phyloP scores from a whole-genome alignment of 2,329 filamentous ascomycete genomes.

The Pyricularia pennisetigena region DNA sequence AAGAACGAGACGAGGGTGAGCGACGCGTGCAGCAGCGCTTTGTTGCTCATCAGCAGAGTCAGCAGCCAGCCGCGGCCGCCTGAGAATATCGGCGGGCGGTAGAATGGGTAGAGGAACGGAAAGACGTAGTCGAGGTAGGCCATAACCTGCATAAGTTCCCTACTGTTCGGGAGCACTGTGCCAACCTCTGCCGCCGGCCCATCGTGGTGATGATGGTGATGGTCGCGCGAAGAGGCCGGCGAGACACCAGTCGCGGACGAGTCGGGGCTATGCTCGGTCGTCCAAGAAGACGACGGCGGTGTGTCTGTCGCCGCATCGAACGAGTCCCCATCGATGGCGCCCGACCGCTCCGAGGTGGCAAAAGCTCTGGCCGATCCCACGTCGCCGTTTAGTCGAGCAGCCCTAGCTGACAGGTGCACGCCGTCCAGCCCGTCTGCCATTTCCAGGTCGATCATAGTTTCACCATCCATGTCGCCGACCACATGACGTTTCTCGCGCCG shows the following conservation, averaged over 20 bases:
- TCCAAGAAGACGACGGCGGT: background rate
- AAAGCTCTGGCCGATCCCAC: background rate
- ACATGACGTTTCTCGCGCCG: conserved; percentile 39
- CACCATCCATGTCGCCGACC: conserved; percentile 24
- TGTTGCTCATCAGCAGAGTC: conserved; percentile 44
- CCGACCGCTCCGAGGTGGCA: background rate
- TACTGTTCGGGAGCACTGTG: conserved; percentile 10
- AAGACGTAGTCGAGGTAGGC: conserved; percentile 53
- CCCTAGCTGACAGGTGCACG: conserved; percentile 7
- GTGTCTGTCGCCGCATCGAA: background rate
- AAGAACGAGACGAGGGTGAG: conserved; percentile 49
- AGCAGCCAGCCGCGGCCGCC: conserved; percentile 54
- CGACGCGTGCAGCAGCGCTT: conserved; percentile 45
- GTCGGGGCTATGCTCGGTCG: background rate
- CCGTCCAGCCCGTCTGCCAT: conserved; percentile 12
- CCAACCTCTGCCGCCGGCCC: background rate
- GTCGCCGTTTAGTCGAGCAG: background rate
- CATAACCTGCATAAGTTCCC: conserved; percentile 33
- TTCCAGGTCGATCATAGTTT: conserved; percentile 15
- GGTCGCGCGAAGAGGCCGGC: conserved; percentile 1
- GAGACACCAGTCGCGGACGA: background rate
- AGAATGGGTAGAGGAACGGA: conserved; percentile 54
- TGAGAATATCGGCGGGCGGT: conserved; percentile 42
- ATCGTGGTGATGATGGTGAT: background rate
- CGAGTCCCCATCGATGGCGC: background rate